Percentiles rank a stretch among this genome's conserved stretches.
These are phyloP conservation scores for Vigna radiata DNA, from an alignment of 306 rosid genomes.

Conservation along the genomic window DNA sequence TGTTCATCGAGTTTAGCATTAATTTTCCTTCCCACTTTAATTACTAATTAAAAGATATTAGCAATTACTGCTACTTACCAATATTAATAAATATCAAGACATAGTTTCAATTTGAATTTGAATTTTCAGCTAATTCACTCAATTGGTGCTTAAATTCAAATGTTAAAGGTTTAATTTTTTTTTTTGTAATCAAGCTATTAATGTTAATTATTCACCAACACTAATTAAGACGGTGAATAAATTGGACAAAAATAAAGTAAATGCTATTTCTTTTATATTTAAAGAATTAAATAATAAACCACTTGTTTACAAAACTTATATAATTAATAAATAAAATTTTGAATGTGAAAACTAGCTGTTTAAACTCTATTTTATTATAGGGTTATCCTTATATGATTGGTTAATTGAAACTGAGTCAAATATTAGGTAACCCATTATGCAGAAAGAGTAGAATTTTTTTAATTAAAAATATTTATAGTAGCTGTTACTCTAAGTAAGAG, in stretches of 20 bases:
- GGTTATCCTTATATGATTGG: slow-evolving; percentile 23
- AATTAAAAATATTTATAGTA: slow-evolving; percentile 36
- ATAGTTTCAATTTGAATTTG: not conserved
- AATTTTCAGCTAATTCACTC: no score
- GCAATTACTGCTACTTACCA: not conserved
- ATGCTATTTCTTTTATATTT: no score
- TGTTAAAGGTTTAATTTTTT: no score
- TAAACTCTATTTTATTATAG: not conserved
- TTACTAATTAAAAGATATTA: not conserved
- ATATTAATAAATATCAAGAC: slow-evolving; percentile 2
- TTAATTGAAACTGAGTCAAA: slow-evolving; percentile 47
- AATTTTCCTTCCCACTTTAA: not conserved
- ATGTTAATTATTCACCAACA: no score
- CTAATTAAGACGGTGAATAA: no score
- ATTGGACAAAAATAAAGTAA: no score
- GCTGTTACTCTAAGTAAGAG: slow-evolving; percentile 63
- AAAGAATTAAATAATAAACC: not conserved
- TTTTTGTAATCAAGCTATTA: no score
- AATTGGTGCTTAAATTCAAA: no score
- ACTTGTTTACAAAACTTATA: not conserved
- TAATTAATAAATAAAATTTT: not conserved
- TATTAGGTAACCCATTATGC: slow-evolving; percentile 52
- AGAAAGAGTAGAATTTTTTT: not conserved
- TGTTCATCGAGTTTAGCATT: not conserved
- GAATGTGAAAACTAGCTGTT: slow-evolving; percentile 37